phyloP scores from a whole-genome alignment of 2,329 filamentous ascomycete genomes.

The Neonectria neomacrospora region DNA sequence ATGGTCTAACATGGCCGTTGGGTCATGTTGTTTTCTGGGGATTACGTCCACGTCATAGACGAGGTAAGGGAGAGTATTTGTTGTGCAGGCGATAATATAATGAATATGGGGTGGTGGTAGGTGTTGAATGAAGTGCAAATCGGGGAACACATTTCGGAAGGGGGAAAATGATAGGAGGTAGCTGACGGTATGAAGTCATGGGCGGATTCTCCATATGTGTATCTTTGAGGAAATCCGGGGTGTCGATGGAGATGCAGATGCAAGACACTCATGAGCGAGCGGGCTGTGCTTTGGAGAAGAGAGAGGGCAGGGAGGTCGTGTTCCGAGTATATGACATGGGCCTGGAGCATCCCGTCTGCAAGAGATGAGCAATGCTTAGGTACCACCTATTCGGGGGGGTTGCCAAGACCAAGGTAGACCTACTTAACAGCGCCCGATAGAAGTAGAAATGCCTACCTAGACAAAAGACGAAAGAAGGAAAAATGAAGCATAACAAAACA shows the following conservation, averaged over 20 bases:
- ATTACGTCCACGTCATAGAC: not conserved
- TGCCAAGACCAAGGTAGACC: too few relatives aligned
- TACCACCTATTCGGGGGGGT: too few relatives aligned
- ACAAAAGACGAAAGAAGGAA: not conserved
- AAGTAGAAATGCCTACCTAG: not conserved
- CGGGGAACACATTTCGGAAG: not conserved
- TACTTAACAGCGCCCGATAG: not conserved
- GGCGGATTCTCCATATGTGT: not conserved
- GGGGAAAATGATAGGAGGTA: not conserved
- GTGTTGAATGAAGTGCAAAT: not conserved
- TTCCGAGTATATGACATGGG: not conserved
- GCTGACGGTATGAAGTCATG: not conserved
- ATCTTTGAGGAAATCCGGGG: not conserved
- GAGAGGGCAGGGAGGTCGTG: not conserved
- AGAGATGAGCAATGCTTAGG: not conserved
- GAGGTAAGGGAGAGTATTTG: not conserved
- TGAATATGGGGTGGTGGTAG: not conserved
- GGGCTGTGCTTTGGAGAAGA: constrained; percentile 1
- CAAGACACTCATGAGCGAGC: not conserved
- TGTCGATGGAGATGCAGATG: not conserved
- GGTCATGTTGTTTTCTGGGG: not conserved
- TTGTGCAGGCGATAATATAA: not conserved
- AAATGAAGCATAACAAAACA: not conserved
- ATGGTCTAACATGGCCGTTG: not conserved
- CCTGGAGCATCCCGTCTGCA: not conserved